Evolutionary conservation across 306 rosid genomes (phyloP).

Genomic region (Coriaria nepalensis): DNA sequence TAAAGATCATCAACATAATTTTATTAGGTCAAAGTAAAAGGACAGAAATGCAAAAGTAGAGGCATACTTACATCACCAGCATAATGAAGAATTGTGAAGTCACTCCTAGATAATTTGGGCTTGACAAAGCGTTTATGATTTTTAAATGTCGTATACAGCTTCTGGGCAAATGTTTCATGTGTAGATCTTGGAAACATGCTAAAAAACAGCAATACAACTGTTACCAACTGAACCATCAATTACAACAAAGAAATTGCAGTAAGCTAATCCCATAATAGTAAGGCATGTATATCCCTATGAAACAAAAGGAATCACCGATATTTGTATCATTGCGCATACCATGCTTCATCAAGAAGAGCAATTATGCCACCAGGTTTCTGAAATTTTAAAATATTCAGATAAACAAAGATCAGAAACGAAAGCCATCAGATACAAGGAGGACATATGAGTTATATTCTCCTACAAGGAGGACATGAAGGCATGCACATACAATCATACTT

Average conservation of each 20-base stretch:
- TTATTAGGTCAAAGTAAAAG: conserved; percentile 2
- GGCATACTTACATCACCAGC: conserved; percentile 91
- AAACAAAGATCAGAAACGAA: conserved; percentile 4
- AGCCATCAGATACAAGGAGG: background rate
- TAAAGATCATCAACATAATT: conserved; percentile 9
- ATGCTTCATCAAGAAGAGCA: conserved; percentile 98
- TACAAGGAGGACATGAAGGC: too few relatives aligned
- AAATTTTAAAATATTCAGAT: conserved; percentile 14
- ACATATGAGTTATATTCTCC: background rate
- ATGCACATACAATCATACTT: too few relatives aligned
- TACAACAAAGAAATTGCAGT: background rate
- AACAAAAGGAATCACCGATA: conserved; percentile 3
- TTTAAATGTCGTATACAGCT: conserved; percentile 91
- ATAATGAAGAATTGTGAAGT: conserved; percentile 96
- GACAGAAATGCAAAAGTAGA: background rate
- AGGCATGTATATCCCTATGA: background rate
- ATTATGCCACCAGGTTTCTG: conserved; percentile 99
- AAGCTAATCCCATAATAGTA: conserved; percentile 10
- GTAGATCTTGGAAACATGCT: conserved; percentile 99
- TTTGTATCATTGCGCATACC: conserved; percentile 39
- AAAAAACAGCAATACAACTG: conserved; percentile 23
- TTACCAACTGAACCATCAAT: conserved; percentile 6
- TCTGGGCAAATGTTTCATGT: conserved; percentile 93
- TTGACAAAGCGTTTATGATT: conserved; percentile 81
- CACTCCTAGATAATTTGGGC: conserved; percentile 83